phyloP scores from a whole-genome alignment of 2,329 filamentous ascomycete genomes.

The Alternaria gansuensis region DNA sequence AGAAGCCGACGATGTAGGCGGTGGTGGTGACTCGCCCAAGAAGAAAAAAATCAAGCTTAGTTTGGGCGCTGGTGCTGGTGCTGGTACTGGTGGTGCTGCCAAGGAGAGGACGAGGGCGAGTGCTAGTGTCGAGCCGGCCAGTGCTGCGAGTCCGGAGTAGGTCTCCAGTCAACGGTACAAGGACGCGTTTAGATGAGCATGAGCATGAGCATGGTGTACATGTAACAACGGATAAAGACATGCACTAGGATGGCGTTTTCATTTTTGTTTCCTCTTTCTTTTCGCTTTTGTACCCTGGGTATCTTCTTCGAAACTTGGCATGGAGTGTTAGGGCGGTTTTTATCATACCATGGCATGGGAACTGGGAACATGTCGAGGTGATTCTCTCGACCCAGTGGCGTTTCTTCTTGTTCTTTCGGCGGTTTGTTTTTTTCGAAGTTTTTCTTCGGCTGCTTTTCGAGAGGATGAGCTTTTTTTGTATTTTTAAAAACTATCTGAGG shows the following conservation, averaged over 20 bases:
- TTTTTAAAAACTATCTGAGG: not conserved
- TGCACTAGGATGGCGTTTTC: not conserved
- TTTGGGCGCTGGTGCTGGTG: constrained; percentile 23
- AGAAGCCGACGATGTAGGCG: constrained; percentile 44
- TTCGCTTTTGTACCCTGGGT: too few relatives aligned
- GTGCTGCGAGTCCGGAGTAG: constrained; percentile 18
- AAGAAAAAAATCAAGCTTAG: constrained; percentile 53
- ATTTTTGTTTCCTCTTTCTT: too few relatives aligned
- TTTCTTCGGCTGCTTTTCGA: too few relatives aligned
- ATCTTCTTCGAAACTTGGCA: not conserved
- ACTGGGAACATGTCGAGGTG: not conserved
- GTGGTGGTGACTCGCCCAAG: constrained; percentile 42
- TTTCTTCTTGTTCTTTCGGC: not conserved
- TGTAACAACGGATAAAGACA: not conserved
- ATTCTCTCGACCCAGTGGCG: not conserved
- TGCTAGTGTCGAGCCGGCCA: constrained; percentile 26
- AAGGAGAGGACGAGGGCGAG: constrained; percentile 25
- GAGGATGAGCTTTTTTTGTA: not conserved
- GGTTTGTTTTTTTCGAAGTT: not conserved
- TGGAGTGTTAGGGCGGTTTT: not conserved
- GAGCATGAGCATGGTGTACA: accelerated
- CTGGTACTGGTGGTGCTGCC: constrained; percentile 1
- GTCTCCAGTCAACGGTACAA: not conserved
- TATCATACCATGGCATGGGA: constrained; percentile 8
- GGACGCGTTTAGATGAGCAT: not conserved